These are phyloP conservation scores for Solanum hybrid DNA, from an alignment of 305 asterid species.

Conservation along the genomic window DNA sequence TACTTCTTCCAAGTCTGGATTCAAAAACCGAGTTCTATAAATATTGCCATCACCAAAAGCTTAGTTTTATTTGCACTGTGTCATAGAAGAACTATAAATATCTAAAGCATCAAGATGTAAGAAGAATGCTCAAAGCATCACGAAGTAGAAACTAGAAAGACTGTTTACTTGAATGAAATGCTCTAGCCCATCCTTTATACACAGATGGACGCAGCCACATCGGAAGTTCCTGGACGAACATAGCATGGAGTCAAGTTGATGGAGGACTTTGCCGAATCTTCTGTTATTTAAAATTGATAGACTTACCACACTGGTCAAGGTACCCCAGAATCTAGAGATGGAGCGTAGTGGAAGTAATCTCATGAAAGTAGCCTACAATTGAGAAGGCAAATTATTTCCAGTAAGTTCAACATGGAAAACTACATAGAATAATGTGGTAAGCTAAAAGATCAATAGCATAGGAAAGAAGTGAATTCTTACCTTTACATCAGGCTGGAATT, in stretches of 20 bases:
- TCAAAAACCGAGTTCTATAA: conserved; percentile 2
- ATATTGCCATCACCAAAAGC: neutral
- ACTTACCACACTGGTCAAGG: conserved; percentile 64
- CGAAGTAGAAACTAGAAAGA: conserved; percentile 2
- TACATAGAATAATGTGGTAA: neutral
- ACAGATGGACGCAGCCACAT: conserved; percentile 78
- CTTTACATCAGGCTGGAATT: conserved; percentile 81
- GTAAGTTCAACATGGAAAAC: neutral
- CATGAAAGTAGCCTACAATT: conserved; percentile 62
- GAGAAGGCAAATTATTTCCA: neutral
- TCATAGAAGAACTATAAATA: neutral
- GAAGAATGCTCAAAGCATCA: neutral
- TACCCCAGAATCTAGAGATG: conserved; percentile 89
- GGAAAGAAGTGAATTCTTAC: conserved; percentile 20
- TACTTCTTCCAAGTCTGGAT: conserved; percentile 73
- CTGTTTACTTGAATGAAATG: conserved; percentile 82
- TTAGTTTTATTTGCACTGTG: neutral
- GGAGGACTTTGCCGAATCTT: neutral
- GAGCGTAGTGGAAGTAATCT: conserved; percentile 74
- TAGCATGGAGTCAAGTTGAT: neutral
- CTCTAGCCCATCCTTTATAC: conserved; percentile 88
- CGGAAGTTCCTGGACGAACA: conserved; percentile 63
- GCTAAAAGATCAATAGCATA: neutral
- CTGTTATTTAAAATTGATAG: conserved; percentile 5
- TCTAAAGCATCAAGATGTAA: neutral